phyloP scores from a whole-genome alignment of 495 filamentous ascomycete species.

The Hypomontagnella monticulosa region DNA sequence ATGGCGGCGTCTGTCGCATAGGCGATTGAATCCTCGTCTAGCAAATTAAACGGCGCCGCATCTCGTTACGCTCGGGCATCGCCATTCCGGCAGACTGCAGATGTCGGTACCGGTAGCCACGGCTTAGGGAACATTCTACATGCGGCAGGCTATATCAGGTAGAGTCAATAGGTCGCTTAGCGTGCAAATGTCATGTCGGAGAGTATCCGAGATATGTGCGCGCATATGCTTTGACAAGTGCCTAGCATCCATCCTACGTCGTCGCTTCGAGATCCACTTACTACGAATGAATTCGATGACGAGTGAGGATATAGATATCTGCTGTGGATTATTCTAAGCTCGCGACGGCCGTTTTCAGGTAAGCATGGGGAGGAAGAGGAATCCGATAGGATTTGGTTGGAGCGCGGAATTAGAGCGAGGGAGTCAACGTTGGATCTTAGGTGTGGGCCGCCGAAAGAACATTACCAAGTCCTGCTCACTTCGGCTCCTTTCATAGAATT shows the following conservation, averaged over 20 bases:
- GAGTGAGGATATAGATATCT: too few species aligned
- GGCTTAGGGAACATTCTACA: slow-evolving; percentile 1
- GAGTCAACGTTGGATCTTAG: too few species aligned
- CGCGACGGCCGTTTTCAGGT: too few species aligned
- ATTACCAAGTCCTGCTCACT: too few species aligned
- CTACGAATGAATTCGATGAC: neutral
- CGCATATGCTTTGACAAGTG: neutral
- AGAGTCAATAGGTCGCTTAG: neutral
- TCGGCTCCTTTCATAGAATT: too few species aligned
- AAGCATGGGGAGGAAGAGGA: too few species aligned
- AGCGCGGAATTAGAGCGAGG: too few species aligned
- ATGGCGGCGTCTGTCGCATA: too few species aligned
- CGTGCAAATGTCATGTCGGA: neutral
- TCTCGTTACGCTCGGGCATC: slow-evolving; percentile 1
- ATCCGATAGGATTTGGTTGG: too few species aligned
- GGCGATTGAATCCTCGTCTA: neutral
- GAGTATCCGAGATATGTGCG: neutral
- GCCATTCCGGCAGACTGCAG: neutral
- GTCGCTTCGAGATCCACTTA: neutral
- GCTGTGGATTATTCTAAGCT: too few species aligned
- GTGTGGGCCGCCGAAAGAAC: too few species aligned
- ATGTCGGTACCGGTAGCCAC: neutral
- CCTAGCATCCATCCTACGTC: neutral
- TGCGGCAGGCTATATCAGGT: neutral
- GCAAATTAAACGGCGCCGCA: neutral